These are phyloP conservation scores for Celoporthe dispersa DNA, from an alignment of 2,329 filamentous ascomycete genomes.

Conservation along the genomic window DNA sequence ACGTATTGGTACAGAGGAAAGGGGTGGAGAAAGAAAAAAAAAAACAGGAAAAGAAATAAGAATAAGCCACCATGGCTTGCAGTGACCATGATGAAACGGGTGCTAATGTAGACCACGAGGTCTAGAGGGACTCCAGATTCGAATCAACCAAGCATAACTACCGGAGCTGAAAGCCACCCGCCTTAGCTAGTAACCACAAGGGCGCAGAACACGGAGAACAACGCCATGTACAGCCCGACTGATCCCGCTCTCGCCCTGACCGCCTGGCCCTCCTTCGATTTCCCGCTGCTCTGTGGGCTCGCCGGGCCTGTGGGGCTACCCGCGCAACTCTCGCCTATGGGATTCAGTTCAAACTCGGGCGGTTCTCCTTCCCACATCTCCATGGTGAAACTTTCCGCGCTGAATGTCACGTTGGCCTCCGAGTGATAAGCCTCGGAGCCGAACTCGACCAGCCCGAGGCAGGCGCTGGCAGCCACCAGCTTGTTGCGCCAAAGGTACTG, in stretches of 20 bases:
- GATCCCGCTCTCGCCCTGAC: not conserved
- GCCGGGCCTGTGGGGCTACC: conserved; percentile 20
- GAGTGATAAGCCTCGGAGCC: conserved; percentile 40
- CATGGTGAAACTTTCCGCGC: conserved; percentile 36
- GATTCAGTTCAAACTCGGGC: conserved; percentile 20
- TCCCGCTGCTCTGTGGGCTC: conserved; percentile 13
- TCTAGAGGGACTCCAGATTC: not conserved
- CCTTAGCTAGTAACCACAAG: not conserved
- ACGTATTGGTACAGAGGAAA: too few species aligned
- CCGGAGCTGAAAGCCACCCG: conserved; percentile 4
- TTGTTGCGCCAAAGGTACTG: conserved; percentile 38
- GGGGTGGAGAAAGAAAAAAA: too few species aligned
- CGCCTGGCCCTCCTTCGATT: conserved; percentile 16
- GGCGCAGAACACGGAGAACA: not conserved
- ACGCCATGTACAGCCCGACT: not conserved
- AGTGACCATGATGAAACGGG: not conserved
- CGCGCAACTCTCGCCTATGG: conserved; percentile 17
- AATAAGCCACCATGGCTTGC: not conserved
- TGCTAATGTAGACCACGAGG: not conserved
- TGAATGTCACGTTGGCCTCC: conserved; percentile 38
- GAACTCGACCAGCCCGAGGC: conserved; percentile 39
- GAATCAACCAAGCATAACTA: not conserved
- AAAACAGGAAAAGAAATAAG: not conserved
- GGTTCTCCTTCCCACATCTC: conserved; percentile 31
- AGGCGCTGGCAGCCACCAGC: conserved; percentile 35